phyloP scores from a whole-genome alignment of 176 grass and related monocot species.

The Cymbopogon citratus region DNA sequence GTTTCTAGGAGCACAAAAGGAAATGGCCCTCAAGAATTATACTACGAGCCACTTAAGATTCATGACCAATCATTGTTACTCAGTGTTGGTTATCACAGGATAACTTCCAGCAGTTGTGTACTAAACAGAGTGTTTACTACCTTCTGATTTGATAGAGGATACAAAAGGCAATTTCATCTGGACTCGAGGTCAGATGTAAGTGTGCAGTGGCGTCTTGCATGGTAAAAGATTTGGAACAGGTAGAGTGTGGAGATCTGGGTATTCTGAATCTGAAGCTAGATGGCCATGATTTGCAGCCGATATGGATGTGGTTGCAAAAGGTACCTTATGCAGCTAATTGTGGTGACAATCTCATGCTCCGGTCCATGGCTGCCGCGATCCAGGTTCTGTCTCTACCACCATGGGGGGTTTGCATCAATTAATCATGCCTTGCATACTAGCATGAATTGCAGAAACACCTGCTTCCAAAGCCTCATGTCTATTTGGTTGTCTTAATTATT shows the following conservation, averaged over 20 bases:
- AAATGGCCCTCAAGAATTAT: constrained; percentile 50
- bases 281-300: background rate
- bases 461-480: no score
- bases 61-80: background rate
- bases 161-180: background rate
- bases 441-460: background rate
- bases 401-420: background rate
- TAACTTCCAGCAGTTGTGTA: background rate
- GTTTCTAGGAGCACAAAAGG: background rate
- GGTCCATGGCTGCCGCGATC: no score
- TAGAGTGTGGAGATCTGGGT: background rate
- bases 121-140: background rate
- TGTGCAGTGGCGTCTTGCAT: background rate
- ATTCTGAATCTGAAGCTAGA: background rate
- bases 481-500: no score
- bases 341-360: no score
- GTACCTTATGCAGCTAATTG: background rate
- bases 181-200: background rate
- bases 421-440: background rate
- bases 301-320: background rate
- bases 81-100: background rate
- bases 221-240: background rate
- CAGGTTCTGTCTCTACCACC: no score
- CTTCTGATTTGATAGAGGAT: background rate
- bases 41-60: constrained; percentile 44